Evolutionary conservation across 768 basidiomycete species (phyloP), one percentile per base, ranked within the genome.

Genomic region (Chlorophyllum brunneum): DNA sequence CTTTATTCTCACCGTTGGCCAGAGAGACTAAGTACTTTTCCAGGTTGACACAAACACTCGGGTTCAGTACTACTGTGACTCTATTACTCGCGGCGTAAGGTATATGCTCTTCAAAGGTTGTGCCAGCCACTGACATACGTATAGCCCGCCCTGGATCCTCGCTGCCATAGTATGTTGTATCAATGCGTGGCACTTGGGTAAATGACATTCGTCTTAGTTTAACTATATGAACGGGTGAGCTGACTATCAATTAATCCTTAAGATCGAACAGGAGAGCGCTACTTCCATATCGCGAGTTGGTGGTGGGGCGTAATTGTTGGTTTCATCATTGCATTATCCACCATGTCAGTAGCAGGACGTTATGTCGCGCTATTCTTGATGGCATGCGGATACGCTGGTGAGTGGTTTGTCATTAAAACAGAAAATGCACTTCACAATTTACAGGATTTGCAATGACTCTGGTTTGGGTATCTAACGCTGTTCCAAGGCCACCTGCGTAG

Each of bases 331-430:
- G 75, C 72, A 3, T 59, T 82, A 20, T 73, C 72, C 2, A 83
- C 81, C 0, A 71, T 72, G 66, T 65, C 63, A 5, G 70, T 70
- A 16, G 72, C 63, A 0, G 80, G 70, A 1, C 74, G 82, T 44
- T 84, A 85, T 56, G 67, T 83, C 27, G 72, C 79, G 2, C 63
- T 83, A 65, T 83, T 83, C 65, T 65, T 84, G 24, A 83, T 85
- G 81, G 73, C 82, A 0, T 61, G 62, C 40, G 81, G 82, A 44
- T 53, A 53, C 39, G 34, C 36, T 31, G 51, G 51, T 53, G 27
- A 1, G 44, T 38, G 15, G 10, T 18, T 13, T 29, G 16, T 15
- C 8, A 5, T 18, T 11, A 2, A 8, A 20, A n/a, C 23, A 10
- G 40, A 34, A 34, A 33, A 26, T 34, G 16, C 15, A 23, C 5